phyloP scores from a whole-genome alignment of 2,329 filamentous ascomycete species.

The Penicillium sumatraense region DNA sequence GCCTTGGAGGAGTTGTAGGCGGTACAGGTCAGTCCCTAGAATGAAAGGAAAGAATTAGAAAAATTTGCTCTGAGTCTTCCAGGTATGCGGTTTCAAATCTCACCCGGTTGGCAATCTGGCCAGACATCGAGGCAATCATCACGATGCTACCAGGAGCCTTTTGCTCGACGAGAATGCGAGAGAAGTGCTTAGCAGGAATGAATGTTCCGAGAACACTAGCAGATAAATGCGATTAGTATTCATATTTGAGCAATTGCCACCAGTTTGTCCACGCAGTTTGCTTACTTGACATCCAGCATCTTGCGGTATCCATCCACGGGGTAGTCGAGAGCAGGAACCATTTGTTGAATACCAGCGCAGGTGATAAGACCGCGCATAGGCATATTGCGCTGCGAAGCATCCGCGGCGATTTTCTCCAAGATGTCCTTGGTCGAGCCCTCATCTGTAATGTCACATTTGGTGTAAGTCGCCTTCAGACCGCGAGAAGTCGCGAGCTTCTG shows the following conservation, averaged over 20 bases:
- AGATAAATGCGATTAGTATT: neutral
- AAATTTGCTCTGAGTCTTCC: too few relatives aligned
- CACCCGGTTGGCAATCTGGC: conserved; percentile 65
- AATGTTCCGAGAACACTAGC: conserved; percentile 41
- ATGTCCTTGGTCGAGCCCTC: conserved; percentile 44
- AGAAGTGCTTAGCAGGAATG: conserved; percentile 38
- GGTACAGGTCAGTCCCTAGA: conserved; percentile 64
- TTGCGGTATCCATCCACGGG: conserved; percentile 41
- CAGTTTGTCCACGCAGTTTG: neutral
- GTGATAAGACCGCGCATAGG: conserved; percentile 42
- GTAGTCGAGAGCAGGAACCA: conserved; percentile 53
- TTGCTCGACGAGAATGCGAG: conserved; percentile 59
- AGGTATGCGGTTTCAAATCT: too few relatives aligned
- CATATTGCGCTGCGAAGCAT: conserved; percentile 22
- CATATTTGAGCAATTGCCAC: neutral
- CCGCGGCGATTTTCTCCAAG: conserved; percentile 43
- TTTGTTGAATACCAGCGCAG: conserved; percentile 57
- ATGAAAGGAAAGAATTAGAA: neutral
- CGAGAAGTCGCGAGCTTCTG: conserved; percentile 46
- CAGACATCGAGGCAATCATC: conserved; percentile 73
- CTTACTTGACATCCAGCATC: conserved; percentile 41
- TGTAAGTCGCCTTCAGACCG: conserved; percentile 45
- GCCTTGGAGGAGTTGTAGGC: conserved; percentile 61
- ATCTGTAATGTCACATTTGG: conserved; percentile 54
- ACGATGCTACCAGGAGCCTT: conserved; percentile 63